phyloP scores from a whole-genome alignment of 192 early-diverging fungal species.

The Podila clonocystis region DNA sequence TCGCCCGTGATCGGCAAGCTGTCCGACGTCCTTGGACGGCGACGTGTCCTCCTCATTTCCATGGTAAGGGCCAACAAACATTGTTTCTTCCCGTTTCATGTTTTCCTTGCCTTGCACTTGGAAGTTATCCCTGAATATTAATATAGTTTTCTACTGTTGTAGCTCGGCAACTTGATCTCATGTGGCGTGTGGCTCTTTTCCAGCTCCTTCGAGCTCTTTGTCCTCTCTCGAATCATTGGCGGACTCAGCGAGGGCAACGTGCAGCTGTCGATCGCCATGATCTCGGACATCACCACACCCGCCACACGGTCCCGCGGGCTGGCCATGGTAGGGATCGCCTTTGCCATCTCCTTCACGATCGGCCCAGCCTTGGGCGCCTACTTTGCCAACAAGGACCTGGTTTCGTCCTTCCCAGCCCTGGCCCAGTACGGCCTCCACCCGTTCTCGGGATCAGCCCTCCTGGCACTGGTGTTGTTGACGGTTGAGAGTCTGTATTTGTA shows the following conservation, averaged over 20 bases:
- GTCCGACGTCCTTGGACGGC: constrained; percentile 83
- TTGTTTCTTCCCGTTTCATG: background rate
- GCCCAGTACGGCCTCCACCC: constrained; percentile 66
- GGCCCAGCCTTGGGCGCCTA: constrained; percentile 92
- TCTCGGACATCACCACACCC: constrained; percentile 90
- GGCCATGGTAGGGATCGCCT: constrained; percentile 96
- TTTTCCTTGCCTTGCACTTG: background rate
- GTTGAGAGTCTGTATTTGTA: constrained; percentile 87
- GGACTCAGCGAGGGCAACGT: constrained; percentile 98
- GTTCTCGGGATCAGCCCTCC: constrained; percentile 89
- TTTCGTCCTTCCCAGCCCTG: constrained; percentile 48
- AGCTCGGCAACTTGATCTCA: constrained; percentile 90
- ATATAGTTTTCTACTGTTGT: background rate
- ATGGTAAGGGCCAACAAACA: constrained; percentile 67
- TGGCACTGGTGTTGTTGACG: constrained; percentile 84
- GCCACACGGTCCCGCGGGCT: constrained; percentile 81
- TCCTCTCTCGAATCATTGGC: constrained; percentile 86
- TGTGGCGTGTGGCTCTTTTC: constrained; percentile 94
- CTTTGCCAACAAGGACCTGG: constrained; percentile 70
- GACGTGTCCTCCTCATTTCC: constrained; percentile 81
- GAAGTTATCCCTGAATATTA: background rate
- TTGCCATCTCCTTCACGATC: constrained; percentile 94
- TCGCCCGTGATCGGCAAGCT: constrained; percentile 86
- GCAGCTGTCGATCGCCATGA: constrained; percentile 95
- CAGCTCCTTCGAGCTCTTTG: constrained; percentile 82